Evolutionary conservation across 768 basidiomycete species (phyloP), one percentile per base, ranked within the genome.

Genomic region (Piloderma croceum): DNA sequence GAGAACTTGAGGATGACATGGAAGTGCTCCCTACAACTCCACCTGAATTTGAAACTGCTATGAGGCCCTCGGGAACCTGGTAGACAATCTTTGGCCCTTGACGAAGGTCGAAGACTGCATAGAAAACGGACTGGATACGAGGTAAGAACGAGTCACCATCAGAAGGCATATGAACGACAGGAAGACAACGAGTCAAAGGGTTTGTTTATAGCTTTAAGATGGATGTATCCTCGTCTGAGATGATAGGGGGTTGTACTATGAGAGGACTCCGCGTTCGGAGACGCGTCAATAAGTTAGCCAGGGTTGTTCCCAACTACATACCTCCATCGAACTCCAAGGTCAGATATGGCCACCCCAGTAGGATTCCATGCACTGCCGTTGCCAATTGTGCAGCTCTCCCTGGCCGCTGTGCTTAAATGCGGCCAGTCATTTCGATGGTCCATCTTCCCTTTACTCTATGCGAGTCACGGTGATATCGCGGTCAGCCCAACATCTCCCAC

Each of bases 51-150:
- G 68, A 58, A 20, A 65, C 61, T 5, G 81, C 74, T 46, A 94
- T 89, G 37, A 91, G 78, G 32, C 82, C 89, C 58, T 96, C 94
- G 1, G 94, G 94, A 6, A 96, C 91, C 63, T 98, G 93, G 53
- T 85, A 86, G 4, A 90, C 80, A 34, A 98, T 85, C 54, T 88
- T 88, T 3, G 91, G 88, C 2, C 96, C 94, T 40, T 84, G 78
- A 5, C 65, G 67, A 25, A 83, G 73, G 62, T 98, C 90, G 58
- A 99, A 98, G 11, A 86, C 80, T 3, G 93, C 84, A 55, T 96
- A 97, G 68, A 98, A 97, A 11, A 94, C 84, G 9, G 90, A 91
- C 51, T 83, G 79, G 42, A 90, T 84, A 13, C 69, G 65, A 25
- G 87, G 87, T 34, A 83, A 72, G 63, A 85, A 90, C 7, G 86